Percentiles rank a stretch among this genome's conserved stretches.
Evolutionary conservation across 1,284 basidiomycete genomes (phyloP).

Genomic region (Fomitopsis schrenkii): DNA sequence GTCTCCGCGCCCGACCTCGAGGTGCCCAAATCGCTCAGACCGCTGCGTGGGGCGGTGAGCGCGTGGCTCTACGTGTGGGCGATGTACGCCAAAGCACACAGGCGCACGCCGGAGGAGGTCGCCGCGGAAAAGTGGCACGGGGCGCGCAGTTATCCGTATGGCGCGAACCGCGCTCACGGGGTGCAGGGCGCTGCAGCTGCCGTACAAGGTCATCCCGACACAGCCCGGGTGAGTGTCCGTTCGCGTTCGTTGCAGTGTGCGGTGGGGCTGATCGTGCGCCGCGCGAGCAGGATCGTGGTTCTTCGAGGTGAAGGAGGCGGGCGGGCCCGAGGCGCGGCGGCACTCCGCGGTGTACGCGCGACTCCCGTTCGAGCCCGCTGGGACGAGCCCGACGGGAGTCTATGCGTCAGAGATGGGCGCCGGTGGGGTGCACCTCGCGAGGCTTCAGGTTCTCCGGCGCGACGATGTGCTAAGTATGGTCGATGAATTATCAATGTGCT

Average conservation of each 20-base stretch:
- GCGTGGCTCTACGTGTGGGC: neutral
- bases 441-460: too few species aligned
- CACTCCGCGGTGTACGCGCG: neutral
- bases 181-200: neutral
- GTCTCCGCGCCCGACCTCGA: neutral
- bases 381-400: constrained; percentile 1
- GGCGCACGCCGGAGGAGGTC: neutral
- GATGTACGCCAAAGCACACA: neutral
- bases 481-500: too few species aligned
- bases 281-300: neutral
- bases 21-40: neutral
- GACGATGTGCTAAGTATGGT: too few species aligned
- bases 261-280: neutral
- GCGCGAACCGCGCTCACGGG: neutral
- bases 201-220: neutral
- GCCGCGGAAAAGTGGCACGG: neutral
- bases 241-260: neutral
- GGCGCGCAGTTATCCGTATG: neutral
- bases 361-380: neutral
- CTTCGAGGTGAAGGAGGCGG: neutral
- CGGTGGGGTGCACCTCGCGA: constrained; percentile 30
- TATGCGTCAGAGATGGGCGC: neutral
- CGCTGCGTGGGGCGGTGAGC: neutral
- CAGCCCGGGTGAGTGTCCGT: neutral
- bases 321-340: neutral